These are phyloP conservation scores for Arachis hypogaea DNA, from an alignment of 306 rosid genomes.

Conservation along the genomic window DNA sequence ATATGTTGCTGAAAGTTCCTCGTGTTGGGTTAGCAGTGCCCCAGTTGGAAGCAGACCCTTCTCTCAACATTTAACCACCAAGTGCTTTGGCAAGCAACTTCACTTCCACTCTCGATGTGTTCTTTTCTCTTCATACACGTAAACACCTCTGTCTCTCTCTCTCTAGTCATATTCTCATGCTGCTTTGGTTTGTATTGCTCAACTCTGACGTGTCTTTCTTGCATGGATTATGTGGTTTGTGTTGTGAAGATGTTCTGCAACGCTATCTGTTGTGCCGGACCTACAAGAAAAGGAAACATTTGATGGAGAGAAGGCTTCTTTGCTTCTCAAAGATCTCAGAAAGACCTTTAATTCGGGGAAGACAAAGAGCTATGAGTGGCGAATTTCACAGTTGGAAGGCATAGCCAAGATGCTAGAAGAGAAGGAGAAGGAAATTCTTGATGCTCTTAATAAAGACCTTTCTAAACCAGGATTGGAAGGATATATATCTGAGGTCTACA, in stretches of 20 bases:
- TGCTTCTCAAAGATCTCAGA: slow-evolving; percentile 60
- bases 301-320: slow-evolving; percentile 51
- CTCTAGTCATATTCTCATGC: slow-evolving; percentile 12
- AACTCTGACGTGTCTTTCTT: slow-evolving; percentile 3
- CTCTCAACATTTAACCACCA: slow-evolving; percentile 34
- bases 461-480: slow-evolving; percentile 71
- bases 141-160: slow-evolving; percentile 24
- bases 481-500: slow-evolving; percentile 70
- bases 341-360: slow-evolving; percentile 60
- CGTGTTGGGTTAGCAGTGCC: slow-evolving; percentile 30
- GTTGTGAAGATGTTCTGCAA: slow-evolving; percentile 54
- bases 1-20: slow-evolving; percentile 17
- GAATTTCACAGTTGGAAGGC: slow-evolving; percentile 65
- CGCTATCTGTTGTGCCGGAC: slow-evolving; percentile 47
- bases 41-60: slow-evolving; percentile 43
- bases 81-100: slow-evolving; percentile 44
- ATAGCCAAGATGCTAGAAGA: slow-evolving; percentile 72
- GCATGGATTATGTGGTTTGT: slow-evolving; percentile 5
- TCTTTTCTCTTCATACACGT: slow-evolving; percentile 46
- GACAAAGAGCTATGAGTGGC: slow-evolving; percentile 80
- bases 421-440: slow-evolving; percentile 60
- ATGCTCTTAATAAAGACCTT: slow-evolving; percentile 72
- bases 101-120: slow-evolving; percentile 30
- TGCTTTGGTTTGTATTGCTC: slow-evolving; percentile 9
- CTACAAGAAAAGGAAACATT: slow-evolving; percentile 50